Percentiles rank a stretch among this genome's conserved stretches.
Evolutionary conservation across 352 stramenopile species (phyloP).

Genomic region (Phytopythium oedochilum): DNA sequence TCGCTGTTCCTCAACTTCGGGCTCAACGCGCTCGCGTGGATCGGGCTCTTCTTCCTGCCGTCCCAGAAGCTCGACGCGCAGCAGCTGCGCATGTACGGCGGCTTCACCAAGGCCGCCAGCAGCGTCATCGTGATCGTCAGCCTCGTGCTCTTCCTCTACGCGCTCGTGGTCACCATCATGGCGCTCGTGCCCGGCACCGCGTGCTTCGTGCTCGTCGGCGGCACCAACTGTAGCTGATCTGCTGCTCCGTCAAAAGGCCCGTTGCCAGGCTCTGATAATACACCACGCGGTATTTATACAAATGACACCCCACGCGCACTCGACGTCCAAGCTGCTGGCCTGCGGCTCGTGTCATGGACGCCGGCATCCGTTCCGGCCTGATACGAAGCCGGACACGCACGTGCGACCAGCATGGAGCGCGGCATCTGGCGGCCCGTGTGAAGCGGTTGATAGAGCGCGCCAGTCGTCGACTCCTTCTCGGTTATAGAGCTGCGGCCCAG

Average conservation of each 20-base stretch:
- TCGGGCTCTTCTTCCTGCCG: constrained; percentile 59
- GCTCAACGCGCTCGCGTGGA: constrained; percentile 46
- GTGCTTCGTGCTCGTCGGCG: constrained; percentile 29
- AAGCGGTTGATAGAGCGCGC: too few species aligned
- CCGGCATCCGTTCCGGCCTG: too few species aligned
- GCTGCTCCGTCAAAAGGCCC: background rate
- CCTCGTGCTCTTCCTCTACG: constrained; percentile 31
- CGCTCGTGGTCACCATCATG: constrained; percentile 29
- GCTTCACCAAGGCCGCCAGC: constrained; percentile 45
- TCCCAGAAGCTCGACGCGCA: constrained; percentile 70
- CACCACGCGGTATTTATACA: background rate
- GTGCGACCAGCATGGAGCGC: too few species aligned
- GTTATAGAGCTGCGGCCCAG: background rate
- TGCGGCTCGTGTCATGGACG: too few species aligned
- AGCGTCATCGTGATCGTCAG: constrained; percentile 21
- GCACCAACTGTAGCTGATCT: constrained; percentile 19
- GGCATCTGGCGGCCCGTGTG: too few species aligned
- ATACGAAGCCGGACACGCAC: too few species aligned
- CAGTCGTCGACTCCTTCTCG: too few species aligned
- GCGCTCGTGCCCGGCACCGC: constrained; percentile 28
- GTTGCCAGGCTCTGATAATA: too few species aligned
- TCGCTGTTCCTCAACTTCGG: constrained; percentile 49
- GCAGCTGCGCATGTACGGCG: constrained; percentile 62
- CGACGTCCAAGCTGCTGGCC: too few species aligned
- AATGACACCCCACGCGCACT: too few species aligned